phyloP scores from a whole-genome alignment of 2,329 filamentous ascomycete genomes.

The Aspergillus sp. region DNA sequence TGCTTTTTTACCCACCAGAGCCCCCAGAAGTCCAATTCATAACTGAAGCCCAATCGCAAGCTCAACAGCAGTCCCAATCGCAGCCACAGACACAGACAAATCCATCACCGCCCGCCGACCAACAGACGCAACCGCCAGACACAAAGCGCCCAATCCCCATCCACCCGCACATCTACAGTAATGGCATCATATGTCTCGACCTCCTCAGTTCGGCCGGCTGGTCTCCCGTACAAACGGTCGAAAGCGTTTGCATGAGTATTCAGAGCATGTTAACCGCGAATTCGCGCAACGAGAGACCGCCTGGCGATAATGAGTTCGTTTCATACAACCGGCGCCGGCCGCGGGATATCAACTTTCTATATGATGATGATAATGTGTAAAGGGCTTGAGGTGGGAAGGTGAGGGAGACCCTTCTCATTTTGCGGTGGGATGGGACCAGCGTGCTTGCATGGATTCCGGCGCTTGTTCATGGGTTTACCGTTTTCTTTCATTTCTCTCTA shows the following conservation, averaged over 20 bases:
- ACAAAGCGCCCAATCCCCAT: conserved; percentile 70
- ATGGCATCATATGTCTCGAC: conserved; percentile 97
- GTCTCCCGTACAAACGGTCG: conserved; percentile 95
- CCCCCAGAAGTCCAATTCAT: conserved; percentile 93
- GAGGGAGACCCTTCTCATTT: not conserved
- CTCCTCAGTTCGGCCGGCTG: conserved; percentile 84
- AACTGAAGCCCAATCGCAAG: not conserved
- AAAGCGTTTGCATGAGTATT: conserved; percentile 94
- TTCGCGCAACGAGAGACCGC: conserved; percentile 83
- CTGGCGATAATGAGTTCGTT: conserved; percentile 88
- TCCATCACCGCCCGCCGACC: not conserved
- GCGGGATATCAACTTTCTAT: conserved; percentile 88
- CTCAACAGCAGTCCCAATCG: not conserved
- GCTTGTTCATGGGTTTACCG: not conserved
- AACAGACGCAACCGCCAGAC: conserved; percentile 11
- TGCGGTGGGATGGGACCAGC: not conserved
- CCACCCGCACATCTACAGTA: conserved; percentile 97
- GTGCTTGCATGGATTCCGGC: not conserved
- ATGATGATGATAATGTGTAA: conserved; percentile 82
- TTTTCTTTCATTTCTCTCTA: not conserved
- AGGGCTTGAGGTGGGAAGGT: not conserved
- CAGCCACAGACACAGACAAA: not conserved
- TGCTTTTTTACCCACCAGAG: conserved; percentile 54
- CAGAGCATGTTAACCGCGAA: conserved; percentile 99
- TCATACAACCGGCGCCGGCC: conserved; percentile 74